Percentiles rank a stretch among this genome's conserved stretches.
Conservation (phyloP, 345 rosid genomes). For the Balakata baccata region DNA sequence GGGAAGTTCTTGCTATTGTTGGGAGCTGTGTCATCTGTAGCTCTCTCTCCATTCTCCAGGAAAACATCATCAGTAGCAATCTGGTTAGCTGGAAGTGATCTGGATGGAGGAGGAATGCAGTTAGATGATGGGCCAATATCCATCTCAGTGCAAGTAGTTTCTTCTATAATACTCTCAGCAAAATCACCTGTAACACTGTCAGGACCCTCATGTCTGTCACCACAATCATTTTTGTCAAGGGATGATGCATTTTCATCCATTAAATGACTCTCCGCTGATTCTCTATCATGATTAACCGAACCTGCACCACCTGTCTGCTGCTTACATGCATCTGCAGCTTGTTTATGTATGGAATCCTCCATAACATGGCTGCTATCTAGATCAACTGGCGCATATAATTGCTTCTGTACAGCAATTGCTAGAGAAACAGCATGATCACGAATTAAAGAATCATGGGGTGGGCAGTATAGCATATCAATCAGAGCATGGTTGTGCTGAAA, state of each 20-base stretch:
- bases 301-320: constrained; percentile 17
- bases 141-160: constrained; percentile 3
- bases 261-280: constrained; percentile 16
- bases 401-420: constrained; percentile 54
- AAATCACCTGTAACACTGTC: constrained; percentile 20
- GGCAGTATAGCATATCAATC: constrained; percentile 53
- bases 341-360: constrained; percentile 23
- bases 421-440: constrained; percentile 79
- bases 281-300: constrained; percentile 21
- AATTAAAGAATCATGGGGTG: constrained; percentile 65
- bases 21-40: constrained; percentile 3
- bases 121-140: constrained; percentile 15
- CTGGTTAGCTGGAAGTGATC: constrained; percentile 19
- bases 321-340: constrained; percentile 18
- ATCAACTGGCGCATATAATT: constrained; percentile 42
- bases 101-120: not conserved
- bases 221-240: too few species aligned
- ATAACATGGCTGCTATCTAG: constrained; percentile 26
- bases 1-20: constrained; percentile 1
- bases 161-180: constrained; percentile 22
- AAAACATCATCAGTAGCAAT: constrained; percentile 21
- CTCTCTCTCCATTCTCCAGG: constrained; percentile 14
- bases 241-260: not conserved
- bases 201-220: not conserved
- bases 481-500: constrained; percentile 60